These are phyloP conservation scores for Astrephomene gubernaculifera DNA, from an alignment of 139 green algal genomes.

Conservation along the genomic window DNA sequence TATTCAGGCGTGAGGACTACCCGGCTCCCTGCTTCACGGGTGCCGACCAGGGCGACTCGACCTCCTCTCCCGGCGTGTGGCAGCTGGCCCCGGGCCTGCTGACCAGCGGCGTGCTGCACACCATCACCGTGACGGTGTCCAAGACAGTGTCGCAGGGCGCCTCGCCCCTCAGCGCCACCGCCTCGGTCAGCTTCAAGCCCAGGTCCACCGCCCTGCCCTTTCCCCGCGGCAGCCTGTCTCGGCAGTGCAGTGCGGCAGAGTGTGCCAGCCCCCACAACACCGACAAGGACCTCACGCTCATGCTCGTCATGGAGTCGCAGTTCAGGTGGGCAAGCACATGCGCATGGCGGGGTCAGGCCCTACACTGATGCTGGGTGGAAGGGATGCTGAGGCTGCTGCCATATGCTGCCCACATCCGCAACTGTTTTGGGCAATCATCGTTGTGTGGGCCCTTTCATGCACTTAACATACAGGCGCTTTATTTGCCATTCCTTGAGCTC, in stretches of 20 bases:
- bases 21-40: constrained; percentile 28
- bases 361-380: no score
- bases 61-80: not conserved
- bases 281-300: not conserved
- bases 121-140: constrained; percentile 10
- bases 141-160: not conserved
- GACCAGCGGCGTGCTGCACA: not conserved
- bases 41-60: not conserved
- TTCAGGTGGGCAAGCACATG: not conserved
- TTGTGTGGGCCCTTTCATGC: no score
- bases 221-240: not conserved
- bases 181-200: not conserved
- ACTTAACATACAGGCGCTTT: not conserved
- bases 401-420: not conserved
- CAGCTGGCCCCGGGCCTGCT: not conserved
- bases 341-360: not conserved
- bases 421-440: not conserved
- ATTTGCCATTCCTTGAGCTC: not conserved
- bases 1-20: constrained; percentile 22
- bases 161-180: not conserved
- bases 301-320: not conserved
- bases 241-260: not conserved
- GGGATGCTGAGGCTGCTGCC: no score
- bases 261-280: constrained; percentile 16
- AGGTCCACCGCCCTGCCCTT: not conserved